Evolutionary conservation across 1,284 basidiomycete species (phyloP).

Genomic region (Malassezia cuniculi): DNA sequence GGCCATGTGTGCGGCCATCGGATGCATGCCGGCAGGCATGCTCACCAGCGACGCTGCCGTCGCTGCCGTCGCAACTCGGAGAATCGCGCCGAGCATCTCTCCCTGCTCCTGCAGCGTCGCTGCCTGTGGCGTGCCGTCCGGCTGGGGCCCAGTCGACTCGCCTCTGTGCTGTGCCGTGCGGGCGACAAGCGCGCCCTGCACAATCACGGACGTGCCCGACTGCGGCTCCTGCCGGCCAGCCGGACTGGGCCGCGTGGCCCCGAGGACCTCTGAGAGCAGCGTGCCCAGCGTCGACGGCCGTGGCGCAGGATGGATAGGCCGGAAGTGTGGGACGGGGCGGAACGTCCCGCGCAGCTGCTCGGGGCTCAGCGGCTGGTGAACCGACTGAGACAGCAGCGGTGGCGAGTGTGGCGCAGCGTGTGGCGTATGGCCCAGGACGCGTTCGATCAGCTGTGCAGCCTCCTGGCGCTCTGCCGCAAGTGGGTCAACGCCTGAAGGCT

Average conservation of each 20-base stretch:
- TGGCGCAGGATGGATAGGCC: background rate
- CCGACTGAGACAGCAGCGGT: background rate
- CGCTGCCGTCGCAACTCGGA: slow-evolving; percentile 36
- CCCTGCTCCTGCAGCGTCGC: slow-evolving; percentile 41
- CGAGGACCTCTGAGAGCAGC: slow-evolving; percentile 9
- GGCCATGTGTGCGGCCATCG: background rate
- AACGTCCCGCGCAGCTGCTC: slow-evolving; percentile 1
- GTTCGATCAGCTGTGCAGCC: slow-evolving; percentile 4
- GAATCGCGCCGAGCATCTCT: slow-evolving; percentile 37
- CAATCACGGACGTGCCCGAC: slow-evolving; percentile 37
- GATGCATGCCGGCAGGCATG: slow-evolving; percentile 4
- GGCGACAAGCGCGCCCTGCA: slow-evolving; percentile 38
- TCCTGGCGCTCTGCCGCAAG: slow-evolving; percentile 1
- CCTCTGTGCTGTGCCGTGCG: slow-evolving; percentile 11
- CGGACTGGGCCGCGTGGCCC: background rate
- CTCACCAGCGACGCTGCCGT: slow-evolving; percentile 39
- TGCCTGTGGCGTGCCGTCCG: slow-evolving; percentile 19
- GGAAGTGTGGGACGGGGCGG: no score
- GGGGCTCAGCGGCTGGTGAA: slow-evolving; percentile 5
- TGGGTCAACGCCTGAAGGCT: background rate
- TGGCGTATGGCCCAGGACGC: background rate
- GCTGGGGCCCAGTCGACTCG: slow-evolving; percentile 1
- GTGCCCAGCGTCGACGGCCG: slow-evolving; percentile 6
- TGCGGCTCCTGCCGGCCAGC: background rate
- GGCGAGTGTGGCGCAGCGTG: background rate